phyloP scores from a whole-genome alignment of 179 eudicot species.

The Drosera spatulata region DNA sequence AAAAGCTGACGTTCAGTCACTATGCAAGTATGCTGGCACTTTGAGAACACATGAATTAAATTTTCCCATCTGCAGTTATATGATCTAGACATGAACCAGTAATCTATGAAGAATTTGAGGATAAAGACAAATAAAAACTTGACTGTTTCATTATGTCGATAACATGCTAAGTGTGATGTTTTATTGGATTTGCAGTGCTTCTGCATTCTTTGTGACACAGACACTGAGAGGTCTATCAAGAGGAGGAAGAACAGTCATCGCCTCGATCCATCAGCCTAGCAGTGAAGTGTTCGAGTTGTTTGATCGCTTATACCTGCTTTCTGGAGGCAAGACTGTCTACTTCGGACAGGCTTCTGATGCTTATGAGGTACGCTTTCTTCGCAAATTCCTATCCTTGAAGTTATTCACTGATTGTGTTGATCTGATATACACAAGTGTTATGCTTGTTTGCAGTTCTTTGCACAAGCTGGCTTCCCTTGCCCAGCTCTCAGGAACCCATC shows the following conservation, averaged over 20 bases:
- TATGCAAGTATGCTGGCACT: too few relatives aligned
- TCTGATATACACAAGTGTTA: not conserved
- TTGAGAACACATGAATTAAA: too few relatives aligned
- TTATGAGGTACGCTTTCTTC: constrained; percentile 40
- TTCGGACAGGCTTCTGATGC: constrained; percentile 97
- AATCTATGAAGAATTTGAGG: too few relatives aligned
- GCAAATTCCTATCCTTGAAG: too few relatives aligned
- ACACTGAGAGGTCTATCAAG: constrained; percentile 78
- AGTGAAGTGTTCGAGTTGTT: constrained; percentile 99
- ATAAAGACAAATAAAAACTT: too few relatives aligned
- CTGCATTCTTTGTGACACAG: constrained; percentile 94
- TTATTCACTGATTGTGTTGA: too few relatives aligned
- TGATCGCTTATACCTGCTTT: constrained; percentile 88
- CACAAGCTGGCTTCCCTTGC: constrained; percentile 98
- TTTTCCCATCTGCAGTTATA: too few relatives aligned
- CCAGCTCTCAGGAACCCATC: constrained; percentile 95
- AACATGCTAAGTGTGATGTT: not conserved
- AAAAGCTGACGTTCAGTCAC: too few relatives aligned
- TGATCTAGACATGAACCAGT: too few relatives aligned
- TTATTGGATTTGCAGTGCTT: constrained; percentile 46
- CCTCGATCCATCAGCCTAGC: constrained; percentile 97
- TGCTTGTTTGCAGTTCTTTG: constrained; percentile 66
- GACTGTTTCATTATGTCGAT: too few relatives aligned
- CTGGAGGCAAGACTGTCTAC: constrained; percentile 87
- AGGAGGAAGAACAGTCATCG: constrained; percentile 93